A percentile compares a stretch with the other conserved stretches of the same genome.
These are phyloP conservation scores for Trichoderma atroviride DNA, from an alignment of 2,329 filamentous ascomycete genomes.

Conservation along the genomic window DNA sequence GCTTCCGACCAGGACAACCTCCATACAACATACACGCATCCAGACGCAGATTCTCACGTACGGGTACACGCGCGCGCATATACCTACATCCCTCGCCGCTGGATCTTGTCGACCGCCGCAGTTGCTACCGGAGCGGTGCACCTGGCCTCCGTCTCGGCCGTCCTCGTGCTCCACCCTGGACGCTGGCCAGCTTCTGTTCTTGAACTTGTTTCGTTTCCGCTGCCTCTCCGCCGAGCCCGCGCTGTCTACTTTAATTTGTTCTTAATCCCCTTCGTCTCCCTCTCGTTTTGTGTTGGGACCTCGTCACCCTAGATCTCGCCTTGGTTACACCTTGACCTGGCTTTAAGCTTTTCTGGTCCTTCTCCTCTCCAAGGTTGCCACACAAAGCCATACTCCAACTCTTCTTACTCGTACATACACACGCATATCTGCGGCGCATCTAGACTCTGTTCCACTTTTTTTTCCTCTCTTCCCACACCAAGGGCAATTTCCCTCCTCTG, in stretches of 20 bases:
- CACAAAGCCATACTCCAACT: constrained; percentile 16
- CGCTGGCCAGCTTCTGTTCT: constrained; percentile 22
- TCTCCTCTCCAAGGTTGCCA: constrained; percentile 16
- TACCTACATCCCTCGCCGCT: constrained; percentile 21
- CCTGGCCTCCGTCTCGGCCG: constrained; percentile 27
- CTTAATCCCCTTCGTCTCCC: constrained; percentile 33
- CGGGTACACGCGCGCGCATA: constrained; percentile 24
- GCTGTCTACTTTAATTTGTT: constrained; percentile 25
- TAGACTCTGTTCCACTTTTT: constrained; percentile 33
- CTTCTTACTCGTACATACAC: constrained; percentile 14
- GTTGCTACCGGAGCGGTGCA: constrained; percentile 23
- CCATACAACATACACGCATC: constrained; percentile 17
- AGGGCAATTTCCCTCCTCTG: constrained; percentile 13
- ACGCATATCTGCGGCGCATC: constrained; percentile 18
- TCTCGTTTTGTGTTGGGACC: constrained; percentile 49
- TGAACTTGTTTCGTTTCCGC: constrained; percentile 25
- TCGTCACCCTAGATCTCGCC: constrained; percentile 26
- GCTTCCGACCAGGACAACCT: constrained; percentile 20
- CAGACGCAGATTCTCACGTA: constrained; percentile 20
- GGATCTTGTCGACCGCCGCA: constrained; percentile 21
- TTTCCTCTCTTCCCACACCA: constrained; percentile 19
- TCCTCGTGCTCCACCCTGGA: constrained; percentile 24
- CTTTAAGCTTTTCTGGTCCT: constrained; percentile 7
- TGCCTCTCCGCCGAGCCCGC: constrained; percentile 20
- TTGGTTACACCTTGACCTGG: constrained; percentile 6